Base-by-base conservation (phyloP, 441 rosid genomes). In the Mallotus japonicus region DNA sequence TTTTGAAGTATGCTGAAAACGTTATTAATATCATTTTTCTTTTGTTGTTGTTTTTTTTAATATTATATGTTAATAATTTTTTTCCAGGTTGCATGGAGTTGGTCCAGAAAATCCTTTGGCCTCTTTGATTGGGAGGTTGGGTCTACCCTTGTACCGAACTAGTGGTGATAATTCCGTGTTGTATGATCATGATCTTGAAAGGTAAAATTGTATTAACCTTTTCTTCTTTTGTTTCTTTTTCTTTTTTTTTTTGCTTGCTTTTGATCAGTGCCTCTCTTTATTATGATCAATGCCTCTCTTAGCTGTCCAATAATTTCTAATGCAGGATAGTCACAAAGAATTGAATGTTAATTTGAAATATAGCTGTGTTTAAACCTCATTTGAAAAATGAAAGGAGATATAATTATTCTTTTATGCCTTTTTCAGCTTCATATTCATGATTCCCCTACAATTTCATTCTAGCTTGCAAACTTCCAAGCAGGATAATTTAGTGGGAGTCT, bases 111-210 rank as follows among this genome's bases (percentile, higher is more conserved):
- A 95, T 80, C 99, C 99, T 34, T 78, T 95, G 84, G 98, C 98
- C 50, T 86, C 99, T 6, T 76, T 95, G 75, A 91, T 92, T 75
- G 86, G 98, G 62, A 89, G 92, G 81, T 75, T 95, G 73, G 99
- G 98, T 57, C 79, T 95, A n/a, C 98, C 98, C 15, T 76, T 95
- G 16, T 92, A 95, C 73, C 93, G 99, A 53, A 95, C 99, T 24
- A 90, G 99, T 14, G 99, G 95, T 75, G 99, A 92, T 75, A 90
- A 95, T 78, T 95, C 98, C 3, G 98, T 95, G 73, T 74, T 92
- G 84, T 95, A 89, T 83, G 99, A 92, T 76, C 99, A 95, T 74
- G 99, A 95, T 79, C 84, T 95, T 76, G 99, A 95, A 83, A 95
- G 99, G 99, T 92, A 75, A 76, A 20, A 56, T 56, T 0, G 14